Percentiles rank a stretch among this genome's conserved stretches.
Conservation (phyloP, 2,329 filamentous ascomycete genomes). For the Monilinia polystroma region DNA sequence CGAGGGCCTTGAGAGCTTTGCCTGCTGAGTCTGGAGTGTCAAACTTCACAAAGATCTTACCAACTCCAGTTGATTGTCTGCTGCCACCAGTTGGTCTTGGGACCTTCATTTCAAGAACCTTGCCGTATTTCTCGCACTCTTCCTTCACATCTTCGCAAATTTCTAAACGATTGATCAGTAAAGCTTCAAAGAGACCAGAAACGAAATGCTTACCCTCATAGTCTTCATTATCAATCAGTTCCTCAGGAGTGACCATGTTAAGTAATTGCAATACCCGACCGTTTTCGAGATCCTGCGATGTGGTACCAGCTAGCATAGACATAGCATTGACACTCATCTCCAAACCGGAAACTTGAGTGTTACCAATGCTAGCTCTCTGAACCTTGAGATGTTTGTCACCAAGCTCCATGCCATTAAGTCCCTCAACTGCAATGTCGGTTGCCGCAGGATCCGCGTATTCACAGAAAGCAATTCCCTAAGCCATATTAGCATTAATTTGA, state of each 20-base stretch:
- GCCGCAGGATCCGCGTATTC: constrained; percentile 78
- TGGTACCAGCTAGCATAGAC: constrained; percentile 93
- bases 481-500: constrained; percentile 36
- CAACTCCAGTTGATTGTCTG: constrained; percentile 82
- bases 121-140: constrained; percentile 89
- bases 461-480: constrained; percentile 89
- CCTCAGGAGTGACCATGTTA: constrained; percentile 98
- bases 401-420: constrained; percentile 89
- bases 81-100: constrained; percentile 81
- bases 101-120: constrained; percentile 84
- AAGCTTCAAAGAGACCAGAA: neutral
- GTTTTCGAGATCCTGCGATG: constrained; percentile 72
- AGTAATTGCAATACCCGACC: constrained; percentile 86
- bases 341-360: constrained; percentile 85
- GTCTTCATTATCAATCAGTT: constrained; percentile 89
- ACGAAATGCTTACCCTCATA: constrained; percentile 71
- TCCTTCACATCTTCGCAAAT: constrained; percentile 93
- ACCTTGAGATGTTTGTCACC: constrained; percentile 85
- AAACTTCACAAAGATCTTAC: constrained; percentile 98
- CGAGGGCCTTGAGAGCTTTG: constrained; percentile 83
- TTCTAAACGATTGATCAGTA: constrained; percentile 55
- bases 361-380: constrained; percentile 83
- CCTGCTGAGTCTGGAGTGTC: constrained; percentile 74
- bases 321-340: constrained; percentile 98
- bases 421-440: constrained; percentile 85